Conservation (phyloP, 192 early-diverging fungal genomes). For the Helicostylum pulchrum region DNA sequence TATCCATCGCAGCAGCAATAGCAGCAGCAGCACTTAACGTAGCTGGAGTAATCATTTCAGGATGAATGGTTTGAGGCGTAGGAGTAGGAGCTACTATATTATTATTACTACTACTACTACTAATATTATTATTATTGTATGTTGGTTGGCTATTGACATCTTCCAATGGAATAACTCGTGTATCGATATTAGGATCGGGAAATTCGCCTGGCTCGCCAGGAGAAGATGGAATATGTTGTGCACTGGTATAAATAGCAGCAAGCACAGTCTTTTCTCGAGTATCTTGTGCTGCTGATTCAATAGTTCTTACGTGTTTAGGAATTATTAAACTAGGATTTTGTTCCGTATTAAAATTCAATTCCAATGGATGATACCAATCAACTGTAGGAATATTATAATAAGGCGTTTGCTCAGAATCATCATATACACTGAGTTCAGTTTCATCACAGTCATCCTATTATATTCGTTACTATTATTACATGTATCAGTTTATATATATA, state of each 20-base stretch:
- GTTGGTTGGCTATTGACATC: neutral
- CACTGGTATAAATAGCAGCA: conserved; percentile 23
- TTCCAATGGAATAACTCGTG: neutral
- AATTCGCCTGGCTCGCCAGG: conserved; percentile 22
- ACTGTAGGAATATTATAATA: neutral
- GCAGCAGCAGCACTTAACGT: neutral
- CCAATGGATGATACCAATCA: conserved; percentile 7
- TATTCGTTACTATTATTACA: too few relatives aligned
- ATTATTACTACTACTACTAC: neutral
- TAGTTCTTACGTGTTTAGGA: neutral
- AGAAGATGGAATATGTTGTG: conserved; percentile 22
- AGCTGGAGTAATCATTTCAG: neutral
- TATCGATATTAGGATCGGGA: conserved; percentile 1
- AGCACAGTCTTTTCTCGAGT: conserved; percentile 8
- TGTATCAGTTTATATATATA: too few relatives aligned
- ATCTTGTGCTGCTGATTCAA: neutral
- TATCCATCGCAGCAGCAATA: neutral
- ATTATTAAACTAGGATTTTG: neutral
- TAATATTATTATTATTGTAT: neutral
- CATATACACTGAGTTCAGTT: neutral
- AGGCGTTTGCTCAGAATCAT: neutral
- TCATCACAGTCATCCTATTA: conserved; percentile 8
- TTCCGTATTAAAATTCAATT: neutral
- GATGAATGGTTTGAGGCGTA: neutral
- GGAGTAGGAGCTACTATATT: neutral